Base-by-base conservation (phyloP, 148 eudicot genomes). In the Silene latifolia region DNA sequence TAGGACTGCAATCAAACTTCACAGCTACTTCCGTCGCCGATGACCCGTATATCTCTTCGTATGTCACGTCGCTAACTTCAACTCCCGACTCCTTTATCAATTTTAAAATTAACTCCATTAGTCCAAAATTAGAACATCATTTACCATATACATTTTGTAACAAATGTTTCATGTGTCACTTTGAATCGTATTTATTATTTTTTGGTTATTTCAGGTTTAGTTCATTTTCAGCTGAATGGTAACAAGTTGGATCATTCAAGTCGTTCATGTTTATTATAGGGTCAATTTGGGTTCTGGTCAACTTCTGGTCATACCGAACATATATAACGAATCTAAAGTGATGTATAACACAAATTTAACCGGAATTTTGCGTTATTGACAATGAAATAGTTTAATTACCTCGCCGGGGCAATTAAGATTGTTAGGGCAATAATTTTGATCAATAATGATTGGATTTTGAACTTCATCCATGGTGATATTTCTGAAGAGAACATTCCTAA, bases 361-460 rank as follows among this genome's bases (percentile, higher is more conserved):
- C 44, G 44, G 44, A 7, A 39, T 39, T 39, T 39, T 39, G 44
- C 35, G 3, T 32, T 1, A 39, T 39, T 7, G 39, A 35, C 6
- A 35, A 39, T 39, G 8, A 7, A 48, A 5, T 29, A 18, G 42
- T 25, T 6, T n/a, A n/a, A n/a, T n/a, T 82, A 85, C 89, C 85
- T 88, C 75, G 29, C 64, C 27, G 0, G 88, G 86, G 63, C 93
- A 88, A 60, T 72, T 70, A 5, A 72, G 61, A 42, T 78, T 44
- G 29, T 51, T 6, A 5, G 91, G 91, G 69, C 94, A 90, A 60
- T 90, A 90, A 54, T 85, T 77, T 76, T 90, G 94, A 69, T 88
- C 81, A 7, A 90, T 88, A 8, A 86, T 47, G 12, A 90, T 64
- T 1, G 91, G 91, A 66, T 90, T 83, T 48, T 74, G 66, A 76